Percentiles rank a stretch among this genome's conserved stretches.
Evolutionary conservation across 2,329 filamentous ascomycete genomes (phyloP).

Genomic region (Rhinocladiella similis): DNA sequence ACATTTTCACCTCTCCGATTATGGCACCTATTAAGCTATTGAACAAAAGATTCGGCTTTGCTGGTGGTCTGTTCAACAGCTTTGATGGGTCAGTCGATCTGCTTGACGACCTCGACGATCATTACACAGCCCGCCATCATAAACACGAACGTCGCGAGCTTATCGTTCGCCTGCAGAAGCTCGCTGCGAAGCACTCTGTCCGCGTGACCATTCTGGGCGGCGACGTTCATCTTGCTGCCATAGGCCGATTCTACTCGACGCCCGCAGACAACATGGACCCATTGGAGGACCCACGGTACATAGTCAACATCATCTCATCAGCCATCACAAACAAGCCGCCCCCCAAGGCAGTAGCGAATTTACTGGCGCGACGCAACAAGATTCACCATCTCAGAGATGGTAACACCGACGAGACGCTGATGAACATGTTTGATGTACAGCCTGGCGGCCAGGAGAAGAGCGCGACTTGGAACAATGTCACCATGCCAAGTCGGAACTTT

Average conservation of each 20-base stretch:
- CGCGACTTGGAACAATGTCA: conserved; percentile 74
- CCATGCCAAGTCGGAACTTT: conserved; percentile 72
- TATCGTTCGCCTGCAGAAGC: conserved; percentile 62
- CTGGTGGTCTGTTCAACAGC: conserved; percentile 84
- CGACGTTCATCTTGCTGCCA: conserved; percentile 60
- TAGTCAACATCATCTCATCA: conserved; percentile 63
- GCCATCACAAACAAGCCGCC: conserved; percentile 70
- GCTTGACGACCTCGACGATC: conserved; percentile 65
- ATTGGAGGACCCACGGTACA: conserved; percentile 62
- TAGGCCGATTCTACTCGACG: conserved; percentile 66
- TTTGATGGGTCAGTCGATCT: conserved; percentile 78
- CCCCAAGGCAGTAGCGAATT: conserved; percentile 63
- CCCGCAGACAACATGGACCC: conserved; percentile 57
- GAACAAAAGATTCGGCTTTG: conserved; percentile 85
- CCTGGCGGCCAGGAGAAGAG: conserved; percentile 63
- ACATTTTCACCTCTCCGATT: conserved; percentile 80
- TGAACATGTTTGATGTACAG: conserved; percentile 63
- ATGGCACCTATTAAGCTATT: conserved; percentile 87
- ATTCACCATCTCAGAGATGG: conserved; percentile 61
- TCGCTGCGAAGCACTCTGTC: conserved; percentile 56
- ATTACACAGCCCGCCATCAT: conserved; percentile 87
- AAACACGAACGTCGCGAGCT: conserved; percentile 81
- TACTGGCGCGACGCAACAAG: conserved; percentile 64
- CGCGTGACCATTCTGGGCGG: conserved; percentile 64
- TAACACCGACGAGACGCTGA: conserved; percentile 64